These are phyloP conservation scores for Mucor mucedo DNA, from an alignment of 371 early-diverging fungal genomes.

Conservation along the genomic window DNA sequence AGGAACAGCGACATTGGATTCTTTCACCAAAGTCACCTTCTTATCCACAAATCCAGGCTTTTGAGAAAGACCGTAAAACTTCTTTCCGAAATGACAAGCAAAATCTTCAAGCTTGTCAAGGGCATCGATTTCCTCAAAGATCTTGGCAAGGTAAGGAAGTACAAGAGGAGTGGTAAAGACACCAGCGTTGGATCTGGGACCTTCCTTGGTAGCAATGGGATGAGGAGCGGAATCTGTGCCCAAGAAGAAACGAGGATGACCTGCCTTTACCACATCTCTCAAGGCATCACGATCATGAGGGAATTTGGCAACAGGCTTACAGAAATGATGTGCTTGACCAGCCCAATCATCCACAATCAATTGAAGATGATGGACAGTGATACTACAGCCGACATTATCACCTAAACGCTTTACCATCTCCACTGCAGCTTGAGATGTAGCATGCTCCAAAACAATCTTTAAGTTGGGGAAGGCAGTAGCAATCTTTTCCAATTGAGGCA, in stretches of 20 bases:
- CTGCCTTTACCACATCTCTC: slow-evolving; percentile 76
- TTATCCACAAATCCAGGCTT: slow-evolving; percentile 57
- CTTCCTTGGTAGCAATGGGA: slow-evolving; percentile 85
- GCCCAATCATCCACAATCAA: slow-evolving; percentile 97
- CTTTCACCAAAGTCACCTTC: slow-evolving; percentile 60
- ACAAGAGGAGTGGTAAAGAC: slow-evolving; percentile 91
- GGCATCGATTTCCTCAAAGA: slow-evolving; percentile 87
- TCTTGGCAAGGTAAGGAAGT: slow-evolving; percentile 84
- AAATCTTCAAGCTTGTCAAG: slow-evolving; percentile 82
- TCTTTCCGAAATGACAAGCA: slow-evolving; percentile 82
- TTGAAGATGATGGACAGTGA: slow-evolving; percentile 94
- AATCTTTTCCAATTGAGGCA: slow-evolving; percentile 82
- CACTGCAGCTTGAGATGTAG: slow-evolving; percentile 93
- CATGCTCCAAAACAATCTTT: slow-evolving; percentile 96
- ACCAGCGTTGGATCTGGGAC: slow-evolving; percentile 85
- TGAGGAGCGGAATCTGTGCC: slow-evolving; percentile 98
- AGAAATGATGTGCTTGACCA: slow-evolving; percentile 93
- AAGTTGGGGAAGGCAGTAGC: slow-evolving; percentile 91
- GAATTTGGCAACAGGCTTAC: slow-evolving; percentile 98
- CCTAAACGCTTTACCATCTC: slow-evolving; percentile 91
- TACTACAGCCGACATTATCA: slow-evolving; percentile 90
- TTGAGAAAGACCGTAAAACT: slow-evolving; percentile 78
- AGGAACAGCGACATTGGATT: slow-evolving; percentile 59
- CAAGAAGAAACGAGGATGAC: slow-evolving; percentile 94
- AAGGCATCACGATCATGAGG: slow-evolving; percentile 93